Evolutionary conservation across 106 monocot genomes (phyloP), one percentile per base, ranked within the genome.

Genomic region (Alisma plantagoaquatica): DNA sequence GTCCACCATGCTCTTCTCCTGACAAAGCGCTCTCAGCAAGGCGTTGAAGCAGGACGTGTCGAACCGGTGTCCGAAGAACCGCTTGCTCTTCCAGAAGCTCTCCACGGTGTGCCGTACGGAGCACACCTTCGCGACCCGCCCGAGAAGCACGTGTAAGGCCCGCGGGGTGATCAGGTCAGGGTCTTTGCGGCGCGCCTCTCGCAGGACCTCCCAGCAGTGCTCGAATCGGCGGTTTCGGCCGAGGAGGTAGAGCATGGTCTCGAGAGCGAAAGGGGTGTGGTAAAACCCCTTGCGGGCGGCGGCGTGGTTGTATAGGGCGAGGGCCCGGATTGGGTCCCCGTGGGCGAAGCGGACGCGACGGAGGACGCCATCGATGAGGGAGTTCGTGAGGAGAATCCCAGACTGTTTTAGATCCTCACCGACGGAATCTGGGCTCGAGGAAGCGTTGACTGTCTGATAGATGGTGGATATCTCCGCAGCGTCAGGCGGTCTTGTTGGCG

Each of bases 1-100:
- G 29, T 83, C 93, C 23, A 14, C 23, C 87, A 94, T 88, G 60
- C 53, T 68, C 73, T 93, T 93, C 77, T 94, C 87, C 67, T 88
- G 93, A 30, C 69, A 77, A 15, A 94, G 70, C 10, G 83, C 65
- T 20, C 93, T 59, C 51, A 94, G 54, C 49, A 94, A 43, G 4
- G 87, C 83, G 45, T 94, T 94, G 69, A 87, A 94, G 58, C 77
- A 77, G 0, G 35, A 16, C 10, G 76, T 74, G 26, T 70, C 72
- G 60, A 76, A 69, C 3, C 41, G 50, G 22, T 42, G 3, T 38
- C 16, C 25, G 24, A 31, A 49, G 46, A 83, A 56, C 28, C 44
- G 70, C 21, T 51, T 60, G 72, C 79, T 70, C 51, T 58, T 74
- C 42, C 60, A 67, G 67, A 93, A 93, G 69, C 41, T 64, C 48